These are phyloP conservation scores for Solidago caesia DNA, from an alignment of 129 eudicot species.

Conservation along the genomic window DNA sequence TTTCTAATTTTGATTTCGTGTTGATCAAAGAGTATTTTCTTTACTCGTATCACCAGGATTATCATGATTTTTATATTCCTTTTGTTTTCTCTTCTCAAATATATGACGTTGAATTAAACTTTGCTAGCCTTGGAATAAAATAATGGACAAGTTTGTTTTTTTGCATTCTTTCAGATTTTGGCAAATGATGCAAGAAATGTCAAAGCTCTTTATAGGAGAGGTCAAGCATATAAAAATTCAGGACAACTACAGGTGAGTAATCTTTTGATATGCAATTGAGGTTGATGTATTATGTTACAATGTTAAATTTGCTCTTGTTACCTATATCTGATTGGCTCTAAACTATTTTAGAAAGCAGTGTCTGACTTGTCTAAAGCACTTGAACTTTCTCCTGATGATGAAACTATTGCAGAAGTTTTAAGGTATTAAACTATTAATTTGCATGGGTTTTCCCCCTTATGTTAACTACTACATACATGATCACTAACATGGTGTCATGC, in stretches of 20 bases:
- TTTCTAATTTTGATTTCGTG: neutral
- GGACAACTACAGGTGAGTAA: slow-evolving; percentile 72
- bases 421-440: slow-evolving; percentile 48
- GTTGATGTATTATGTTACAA: slow-evolving; percentile 5
- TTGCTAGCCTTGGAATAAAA: neutral
- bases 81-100: slow-evolving; percentile 9
- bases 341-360: slow-evolving; percentile 58
- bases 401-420: slow-evolving; percentile 81
- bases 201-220: slow-evolving; percentile 98
- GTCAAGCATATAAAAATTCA: slow-evolving; percentile 83
- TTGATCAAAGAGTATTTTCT: no score
- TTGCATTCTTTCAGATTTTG: slow-evolving; percentile 60
- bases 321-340: slow-evolving; percentile 18
- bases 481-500: neutral
- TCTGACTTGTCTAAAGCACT: slow-evolving; percentile 72
- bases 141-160: slow-evolving; percentile 19
- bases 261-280: slow-evolving; percentile 12
- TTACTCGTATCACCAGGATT: neutral
- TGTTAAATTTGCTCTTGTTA: neutral
- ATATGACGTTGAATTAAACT: slow-evolving; percentile 4
- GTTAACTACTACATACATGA: neutral
- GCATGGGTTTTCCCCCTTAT: neutral
- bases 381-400: slow-evolving; percentile 94
- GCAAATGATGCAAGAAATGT: slow-evolving; percentile 64
- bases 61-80: neutral